Evolutionary conservation across 192 early-diverging fungal species (phyloP), one percentile per base, ranked within the genome.

Genomic region (Rhizophlyctis rosea): DNA sequence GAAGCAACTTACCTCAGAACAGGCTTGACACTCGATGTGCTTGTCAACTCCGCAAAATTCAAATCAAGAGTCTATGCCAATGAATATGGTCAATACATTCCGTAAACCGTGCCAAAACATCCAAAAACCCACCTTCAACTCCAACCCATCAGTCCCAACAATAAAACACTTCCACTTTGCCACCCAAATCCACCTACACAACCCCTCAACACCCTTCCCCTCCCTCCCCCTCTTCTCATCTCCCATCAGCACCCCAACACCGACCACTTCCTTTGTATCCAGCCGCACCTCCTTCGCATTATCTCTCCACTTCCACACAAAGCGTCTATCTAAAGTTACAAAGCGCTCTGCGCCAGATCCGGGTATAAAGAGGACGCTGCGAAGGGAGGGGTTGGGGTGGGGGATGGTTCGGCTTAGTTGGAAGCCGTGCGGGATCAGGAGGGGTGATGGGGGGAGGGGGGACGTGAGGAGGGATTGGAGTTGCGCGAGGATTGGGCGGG

Each of bases 391-490:
- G 54, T 62, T 69, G 11, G 68, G 71, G 36, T 71, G 67, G 3
- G 63, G 27, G 18, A 78, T 48, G 7, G 21, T 62, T 3, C 74
- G 65, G 50, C 68, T 25, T n/a, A 66, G 60, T 51, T 79, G 80
- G 55, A 79, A 81, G 14, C 80, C 80, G 47, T 72, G 68, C 0
- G 80, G 73, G 28, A 81, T 76, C 11, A 65, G 72, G 24, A 66
- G 69, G 3, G 62, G 56, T n/a, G n/a, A n/a, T n/a, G n/a, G n/a
- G n/a, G n/a, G n/a, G n/a, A n/a, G n/a, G n/a, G n/a, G n/a, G n/a
- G n/a, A n/a, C n/a, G n/a, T n/a, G n/a, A n/a, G n/a, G n/a, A n/a
- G n/a, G n/a, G n/a, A n/a, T n/a, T n/a, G n/a, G n/a, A n/a, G n/a
- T n/a, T n/a, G n/a, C n/a, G n/a, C n/a, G n/a, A n/a, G n/a, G n/a